These are phyloP conservation scores for Alternaria rosae DNA, from an alignment of 2,329 filamentous ascomycete genomes.

Conservation along the genomic window DNA sequence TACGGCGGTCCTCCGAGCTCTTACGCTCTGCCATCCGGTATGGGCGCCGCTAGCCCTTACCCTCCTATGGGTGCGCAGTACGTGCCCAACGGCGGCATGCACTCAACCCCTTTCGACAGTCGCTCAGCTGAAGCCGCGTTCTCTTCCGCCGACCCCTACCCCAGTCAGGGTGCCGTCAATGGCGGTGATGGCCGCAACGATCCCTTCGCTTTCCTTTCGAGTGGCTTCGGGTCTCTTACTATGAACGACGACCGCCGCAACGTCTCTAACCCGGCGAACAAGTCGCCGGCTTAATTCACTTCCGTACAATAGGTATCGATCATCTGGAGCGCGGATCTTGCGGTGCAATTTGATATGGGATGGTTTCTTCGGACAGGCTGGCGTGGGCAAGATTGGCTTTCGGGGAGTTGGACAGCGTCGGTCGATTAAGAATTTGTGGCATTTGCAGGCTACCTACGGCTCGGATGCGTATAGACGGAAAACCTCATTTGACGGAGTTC, in stretches of 20 bases:
- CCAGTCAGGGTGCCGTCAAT: slow-evolving; percentile 74
- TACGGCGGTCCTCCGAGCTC: slow-evolving; percentile 88
- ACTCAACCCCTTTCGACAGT: slow-evolving; percentile 90
- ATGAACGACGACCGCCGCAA: slow-evolving; percentile 67
- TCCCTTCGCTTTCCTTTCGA: slow-evolving; percentile 80
- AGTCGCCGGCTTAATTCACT: slow-evolving; percentile 49
- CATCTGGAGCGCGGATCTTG: slow-evolving; percentile 44
- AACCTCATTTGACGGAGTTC: slow-evolving; percentile 47
- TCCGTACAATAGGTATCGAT: slow-evolving; percentile 46
- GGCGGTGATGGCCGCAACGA: slow-evolving; percentile 72
- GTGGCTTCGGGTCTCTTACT: slow-evolving; percentile 74
- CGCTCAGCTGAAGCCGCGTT: slow-evolving; percentile 94
- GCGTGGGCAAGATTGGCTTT: slow-evolving; percentile 46
- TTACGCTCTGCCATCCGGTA: slow-evolving; percentile 85
- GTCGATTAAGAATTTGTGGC: slow-evolving; percentile 49
- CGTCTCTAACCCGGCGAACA: slow-evolving; percentile 48
- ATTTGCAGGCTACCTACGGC: slow-evolving; percentile 48
- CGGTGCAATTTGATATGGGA: slow-evolving; percentile 46
- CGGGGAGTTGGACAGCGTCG: slow-evolving; percentile 47
- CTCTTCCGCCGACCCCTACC: slow-evolving; percentile 83
- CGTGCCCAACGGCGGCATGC: slow-evolving; percentile 76
- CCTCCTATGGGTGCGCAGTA: slow-evolving; percentile 79
- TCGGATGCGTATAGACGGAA: slow-evolving; percentile 49
- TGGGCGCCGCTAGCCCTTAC: slow-evolving; percentile 81
- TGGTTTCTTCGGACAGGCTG: slow-evolving; percentile 45